Percentiles rank a stretch among this genome's conserved stretches.
Evolutionary conservation across 75 land plant genomes (phyloP).

Genomic region (Ceratopteris richardii): DNA sequence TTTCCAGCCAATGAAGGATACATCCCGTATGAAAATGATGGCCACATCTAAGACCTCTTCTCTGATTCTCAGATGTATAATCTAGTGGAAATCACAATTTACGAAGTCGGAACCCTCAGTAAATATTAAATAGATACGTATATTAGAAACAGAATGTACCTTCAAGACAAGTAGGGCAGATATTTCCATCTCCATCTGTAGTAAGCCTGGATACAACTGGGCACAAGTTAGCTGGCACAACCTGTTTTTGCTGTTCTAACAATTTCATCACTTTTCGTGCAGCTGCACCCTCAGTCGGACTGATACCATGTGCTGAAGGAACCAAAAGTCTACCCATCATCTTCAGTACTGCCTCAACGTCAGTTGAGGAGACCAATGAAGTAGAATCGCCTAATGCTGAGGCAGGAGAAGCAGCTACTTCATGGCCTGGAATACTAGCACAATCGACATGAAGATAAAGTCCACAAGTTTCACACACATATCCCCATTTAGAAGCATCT

Average conservation of each 20-base stretch:
- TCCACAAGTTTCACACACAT: not conserved
- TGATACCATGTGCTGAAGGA: too few relatives aligned
- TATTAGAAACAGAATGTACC: not conserved
- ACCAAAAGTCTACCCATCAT: not conserved
- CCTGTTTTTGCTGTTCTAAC: not conserved
- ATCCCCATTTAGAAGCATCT: not conserved
- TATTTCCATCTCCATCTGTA: not conserved
- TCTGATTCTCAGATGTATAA: not conserved
- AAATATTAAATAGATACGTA: too few relatives aligned
- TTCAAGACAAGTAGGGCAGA: not conserved
- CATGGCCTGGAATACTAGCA: conserved; percentile 1
- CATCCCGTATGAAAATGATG: conserved; percentile 3
- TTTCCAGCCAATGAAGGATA: not conserved
- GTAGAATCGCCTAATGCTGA: not conserved
- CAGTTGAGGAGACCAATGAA: not conserved
- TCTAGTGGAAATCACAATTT: too few relatives aligned
- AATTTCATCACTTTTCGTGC: not conserved
- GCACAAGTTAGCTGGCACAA: not conserved
- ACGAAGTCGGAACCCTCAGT: too few relatives aligned
- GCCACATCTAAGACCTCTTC: conserved; percentile 2
- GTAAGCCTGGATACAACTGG: not conserved
- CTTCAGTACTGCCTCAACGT: not conserved
- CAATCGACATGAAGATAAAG: not conserved
- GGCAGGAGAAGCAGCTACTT: not conserved
- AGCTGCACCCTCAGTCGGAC: too few relatives aligned